Conservation (phyloP, 176 grass and related monocot species). For the Themeda triandra region DNA sequence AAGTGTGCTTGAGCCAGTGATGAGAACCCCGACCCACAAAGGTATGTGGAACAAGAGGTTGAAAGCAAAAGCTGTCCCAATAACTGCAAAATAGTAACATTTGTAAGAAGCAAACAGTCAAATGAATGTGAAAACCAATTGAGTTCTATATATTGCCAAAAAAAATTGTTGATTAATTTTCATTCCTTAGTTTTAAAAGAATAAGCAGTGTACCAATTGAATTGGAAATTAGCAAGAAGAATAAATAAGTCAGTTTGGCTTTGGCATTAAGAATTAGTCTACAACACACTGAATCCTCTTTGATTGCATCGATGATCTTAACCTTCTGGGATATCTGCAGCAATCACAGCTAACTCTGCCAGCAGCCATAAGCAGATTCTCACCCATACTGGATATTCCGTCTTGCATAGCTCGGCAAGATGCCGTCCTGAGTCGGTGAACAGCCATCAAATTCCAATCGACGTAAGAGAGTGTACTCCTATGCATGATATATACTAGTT, state of each 20-base stretch:
- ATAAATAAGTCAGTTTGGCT: not conserved
- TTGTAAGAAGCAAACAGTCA: not conserved
- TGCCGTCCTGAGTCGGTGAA: constrained; percentile 47
- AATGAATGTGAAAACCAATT: not conserved
- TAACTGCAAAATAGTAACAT: constrained; percentile 35
- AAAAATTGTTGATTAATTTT: not conserved
- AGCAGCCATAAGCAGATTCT: constrained; percentile 67
- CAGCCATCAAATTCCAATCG: not conserved
- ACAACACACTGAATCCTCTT: not conserved
- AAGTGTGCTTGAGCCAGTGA: constrained; percentile 67
- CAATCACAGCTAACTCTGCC: constrained; percentile 79
- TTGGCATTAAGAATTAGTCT: not conserved
- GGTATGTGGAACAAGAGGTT: constrained; percentile 78
- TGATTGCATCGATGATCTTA: not conserved
- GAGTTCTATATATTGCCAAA: not conserved
- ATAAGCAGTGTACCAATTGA: not conserved
- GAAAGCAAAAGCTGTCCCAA: constrained; percentile 75
- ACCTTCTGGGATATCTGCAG: constrained; percentile 86
- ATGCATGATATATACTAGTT: not conserved
- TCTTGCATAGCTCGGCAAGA: constrained; percentile 78
- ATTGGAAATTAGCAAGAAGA: not conserved
- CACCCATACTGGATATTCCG: constrained; percentile 61
- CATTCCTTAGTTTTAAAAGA: not conserved
- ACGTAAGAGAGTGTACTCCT: not conserved
- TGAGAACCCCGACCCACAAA: constrained; percentile 68